Base-by-base conservation (phyloP, 2,329 filamentous ascomycete genomes). In the Aspergillus sp. region DNA sequence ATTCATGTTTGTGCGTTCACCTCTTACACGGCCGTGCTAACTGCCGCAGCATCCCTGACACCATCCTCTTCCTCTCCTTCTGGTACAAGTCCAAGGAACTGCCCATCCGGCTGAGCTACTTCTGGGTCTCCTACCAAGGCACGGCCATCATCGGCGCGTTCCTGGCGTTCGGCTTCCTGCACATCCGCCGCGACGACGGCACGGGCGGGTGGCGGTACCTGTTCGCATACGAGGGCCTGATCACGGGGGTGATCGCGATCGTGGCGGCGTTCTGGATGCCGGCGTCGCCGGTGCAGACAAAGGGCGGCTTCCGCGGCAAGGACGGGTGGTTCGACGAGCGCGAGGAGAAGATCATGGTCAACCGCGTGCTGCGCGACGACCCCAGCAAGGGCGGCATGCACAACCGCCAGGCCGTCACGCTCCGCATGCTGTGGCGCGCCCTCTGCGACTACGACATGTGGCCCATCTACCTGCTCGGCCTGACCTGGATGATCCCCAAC, bases 1-100 rank as follows among this genome's bases (percentile, higher is more conserved):
- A 25, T 25, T 25, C 23, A 9, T n/a, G 7, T 20, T 6, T 23
- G 11, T 9, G 13, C 43, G 76, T 79, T n/a, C 14, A 2, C 17
- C 14, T 0, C 72, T 85, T 4, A 14, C 17, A 14, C 14, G 42
- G n/a, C 6, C 5, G 16, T 34, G 4, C 64, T 45, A 60, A 41
- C 16, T 6, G 9, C 40, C 14, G 5, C 34, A 73, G 70, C 53
- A 76, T 76, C 42, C 71, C 73, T 2, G 73, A 76, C 17, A 74
- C 71, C 0, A 73, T 76, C 13, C 62, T 76, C 0, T 91, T 87
- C 69, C 75, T 90, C 4, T 86, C 83, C 3, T 91, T 91, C 68
- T 92, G 87, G 70, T 92, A 91, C 72, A 91, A 83, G 43, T 83
- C 83, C 0, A 78, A 78, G 48, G 88, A 91, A 65, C 75, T 92